Percentiles rank a stretch among this genome's conserved stretches.
These are phyloP conservation scores for Sporothrix luriei DNA, from an alignment of 2,329 filamentous ascomycete genomes.

Conservation along the genomic window DNA sequence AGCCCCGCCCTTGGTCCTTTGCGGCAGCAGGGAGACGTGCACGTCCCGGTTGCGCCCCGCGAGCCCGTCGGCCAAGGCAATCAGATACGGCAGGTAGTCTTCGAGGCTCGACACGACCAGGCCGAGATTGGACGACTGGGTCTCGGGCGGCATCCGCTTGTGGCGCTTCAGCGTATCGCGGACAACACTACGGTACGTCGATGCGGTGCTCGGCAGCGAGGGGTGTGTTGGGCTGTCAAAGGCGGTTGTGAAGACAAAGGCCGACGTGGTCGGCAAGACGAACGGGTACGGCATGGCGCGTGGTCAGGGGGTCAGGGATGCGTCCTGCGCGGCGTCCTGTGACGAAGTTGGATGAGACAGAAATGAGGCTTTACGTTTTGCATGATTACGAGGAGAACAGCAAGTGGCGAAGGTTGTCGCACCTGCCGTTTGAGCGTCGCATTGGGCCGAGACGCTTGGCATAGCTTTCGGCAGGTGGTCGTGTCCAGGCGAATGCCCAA, in stretches of 20 bases:
- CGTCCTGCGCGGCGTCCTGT: neutral
- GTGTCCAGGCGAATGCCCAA: neutral
- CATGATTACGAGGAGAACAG: neutral
- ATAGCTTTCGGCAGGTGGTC: slow-evolving; percentile 20
- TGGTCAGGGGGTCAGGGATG: neutral
- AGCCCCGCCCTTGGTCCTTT: neutral
- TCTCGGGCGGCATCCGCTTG: slow-evolving; percentile 76
- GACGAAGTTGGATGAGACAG: neutral
- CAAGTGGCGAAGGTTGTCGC: slow-evolving; percentile 16
- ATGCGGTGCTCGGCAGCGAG: slow-evolving; percentile 79
- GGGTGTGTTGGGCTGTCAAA: slow-evolving; percentile 83
- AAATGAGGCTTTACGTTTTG: neutral
- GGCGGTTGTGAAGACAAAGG: slow-evolving; percentile 76
- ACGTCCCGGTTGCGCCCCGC: neutral
- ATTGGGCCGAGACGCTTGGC: slow-evolving; percentile 21
- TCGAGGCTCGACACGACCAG: slow-evolving; percentile 70
- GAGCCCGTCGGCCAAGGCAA: slow-evolving; percentile 75
- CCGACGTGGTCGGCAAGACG: slow-evolving; percentile 83
- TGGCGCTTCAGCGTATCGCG: slow-evolving; percentile 83
- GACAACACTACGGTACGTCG: slow-evolving; percentile 80
- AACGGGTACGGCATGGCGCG: slow-evolving; percentile 83
- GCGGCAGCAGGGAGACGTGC: slow-evolving; percentile 46
- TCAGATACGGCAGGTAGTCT: slow-evolving; percentile 80
- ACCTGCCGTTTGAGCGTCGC: slow-evolving; percentile 14
- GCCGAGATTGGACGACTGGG: slow-evolving; percentile 70